These are phyloP conservation scores for Erucastrum elatum DNA, from an alignment of 345 rosid species.

Conservation along the genomic window DNA sequence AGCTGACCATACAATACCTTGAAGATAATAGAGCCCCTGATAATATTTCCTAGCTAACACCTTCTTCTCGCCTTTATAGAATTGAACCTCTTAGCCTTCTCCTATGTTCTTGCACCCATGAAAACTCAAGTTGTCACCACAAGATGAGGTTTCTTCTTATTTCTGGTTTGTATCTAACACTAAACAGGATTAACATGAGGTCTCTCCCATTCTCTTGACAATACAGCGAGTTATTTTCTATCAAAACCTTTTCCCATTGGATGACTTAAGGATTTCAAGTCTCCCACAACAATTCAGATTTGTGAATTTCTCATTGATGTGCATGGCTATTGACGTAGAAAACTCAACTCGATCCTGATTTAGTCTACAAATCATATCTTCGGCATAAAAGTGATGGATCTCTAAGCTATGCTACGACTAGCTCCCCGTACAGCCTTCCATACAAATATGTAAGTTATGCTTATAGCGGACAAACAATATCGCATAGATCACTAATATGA, in stretches of 20 bases:
- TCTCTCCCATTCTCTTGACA: not conserved
- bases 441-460: not conserved
- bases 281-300: not conserved
- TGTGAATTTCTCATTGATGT: not conserved
- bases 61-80: not conserved
- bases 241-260: not conserved
- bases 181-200: not conserved
- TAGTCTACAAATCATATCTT: not conserved
- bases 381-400: not conserved
- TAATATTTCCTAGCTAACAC: not conserved
- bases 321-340: not conserved
- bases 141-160: not conserved
- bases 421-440: not conserved
- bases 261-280: not conserved
- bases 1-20: not conserved
- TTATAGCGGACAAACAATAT: not conserved
- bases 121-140: not conserved
- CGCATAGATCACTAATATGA: not conserved
- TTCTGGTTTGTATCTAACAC: not conserved
- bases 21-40: not conserved
- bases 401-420: not conserved
- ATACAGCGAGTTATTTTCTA: not conserved
- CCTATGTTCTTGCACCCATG: not conserved
- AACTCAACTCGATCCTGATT: not conserved
- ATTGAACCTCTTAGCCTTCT: not conserved